Evolutionary conservation across 2,329 filamentous ascomycete genomes (phyloP).

Genomic region (Hortaea werneckii): DNA sequence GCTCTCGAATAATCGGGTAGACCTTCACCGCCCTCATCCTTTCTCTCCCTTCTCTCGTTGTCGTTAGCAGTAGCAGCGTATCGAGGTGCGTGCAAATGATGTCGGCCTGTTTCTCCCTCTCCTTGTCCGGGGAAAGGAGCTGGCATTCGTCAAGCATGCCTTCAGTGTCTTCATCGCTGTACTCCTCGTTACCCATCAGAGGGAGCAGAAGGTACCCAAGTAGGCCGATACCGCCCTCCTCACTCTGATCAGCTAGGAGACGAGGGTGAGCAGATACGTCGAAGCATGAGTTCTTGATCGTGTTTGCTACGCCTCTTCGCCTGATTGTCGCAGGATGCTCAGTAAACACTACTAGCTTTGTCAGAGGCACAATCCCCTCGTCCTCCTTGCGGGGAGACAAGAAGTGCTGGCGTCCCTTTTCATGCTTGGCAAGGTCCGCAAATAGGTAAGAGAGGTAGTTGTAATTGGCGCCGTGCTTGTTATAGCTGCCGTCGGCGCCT

Average conservation of each 20-base stretch:
- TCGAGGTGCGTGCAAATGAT: conserved; percentile 85
- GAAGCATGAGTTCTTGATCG: conserved; percentile 90
- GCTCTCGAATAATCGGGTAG: conserved; percentile 81
- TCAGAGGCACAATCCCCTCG: conserved; percentile 66
- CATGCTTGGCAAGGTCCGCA: conserved; percentile 72
- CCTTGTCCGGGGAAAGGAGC: conserved; percentile 79
- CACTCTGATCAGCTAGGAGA: conserved; percentile 8
- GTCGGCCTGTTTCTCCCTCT: conserved; percentile 62
- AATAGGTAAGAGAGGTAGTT: conserved; percentile 94
- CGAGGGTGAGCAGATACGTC: conserved; percentile 61
- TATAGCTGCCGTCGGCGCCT: conserved; percentile 71
- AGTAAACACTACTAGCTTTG: conserved; percentile 89
- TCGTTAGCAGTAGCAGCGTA: conserved; percentile 73
- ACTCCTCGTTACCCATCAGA: conserved; percentile 80
- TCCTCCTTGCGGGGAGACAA: conserved; percentile 66
- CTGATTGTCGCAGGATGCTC: conserved; percentile 76
- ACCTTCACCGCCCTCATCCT: conserved; percentile 66
- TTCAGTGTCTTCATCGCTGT: conserved; percentile 73
- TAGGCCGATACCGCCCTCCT: conserved; percentile 57
- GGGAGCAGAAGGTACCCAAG: conserved; percentile 83
- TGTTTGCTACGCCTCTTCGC: conserved; percentile 86
- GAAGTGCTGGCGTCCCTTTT: conserved; percentile 65
- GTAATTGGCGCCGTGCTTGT: conserved; percentile 66
- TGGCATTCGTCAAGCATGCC: conserved; percentile 86
- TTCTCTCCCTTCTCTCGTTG: conserved; percentile 64